phyloP scores from a whole-genome alignment of 179 eudicot genomes.

The Patellifolia procumbens region DNA sequence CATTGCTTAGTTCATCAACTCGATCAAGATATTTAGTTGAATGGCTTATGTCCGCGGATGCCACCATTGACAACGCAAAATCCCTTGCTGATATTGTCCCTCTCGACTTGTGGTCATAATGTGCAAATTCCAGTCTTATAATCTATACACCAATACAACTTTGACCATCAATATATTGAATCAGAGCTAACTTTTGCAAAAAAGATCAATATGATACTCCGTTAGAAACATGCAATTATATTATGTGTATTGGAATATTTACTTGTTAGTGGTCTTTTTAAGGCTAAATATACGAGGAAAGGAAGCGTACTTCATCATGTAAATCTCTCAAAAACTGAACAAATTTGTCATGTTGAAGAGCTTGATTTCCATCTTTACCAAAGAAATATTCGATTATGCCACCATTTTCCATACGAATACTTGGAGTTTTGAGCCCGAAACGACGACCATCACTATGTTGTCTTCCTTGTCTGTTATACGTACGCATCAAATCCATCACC shows the following conservation, averaged over 20 bases:
- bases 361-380: slow-evolving; percentile 74
- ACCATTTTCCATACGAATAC: slow-evolving; percentile 63
- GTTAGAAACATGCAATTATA: too few species aligned
- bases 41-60: slow-evolving; percentile 80
- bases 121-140: slow-evolving; percentile 70
- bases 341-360: slow-evolving; percentile 63
- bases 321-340: slow-evolving; percentile 74
- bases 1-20: slow-evolving; percentile 57
- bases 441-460: slow-evolving; percentile 68
- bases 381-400: slow-evolving; percentile 82
- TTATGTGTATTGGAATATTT: too few species aligned
- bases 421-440: slow-evolving; percentile 52
- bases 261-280: too few species aligned
- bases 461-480: slow-evolving; percentile 69
- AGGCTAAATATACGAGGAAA: background rate
- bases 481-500: slow-evolving; percentile 84
- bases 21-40: slow-evolving; percentile 71
- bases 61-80: slow-evolving; percentile 91
- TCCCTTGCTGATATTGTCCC: slow-evolving; percentile 85
- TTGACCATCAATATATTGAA: background rate
- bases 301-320: slow-evolving; percentile 64
- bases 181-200: too few species aligned
- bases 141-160: slow-evolving; percentile 42
- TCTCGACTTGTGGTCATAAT: slow-evolving; percentile 70
- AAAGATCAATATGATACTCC: too few species aligned